Evolutionary conservation across 2,329 filamentous ascomycete genomes (phyloP), one percentile per base, ranked within the genome.

Genomic region (Piedraia hortae): DNA sequence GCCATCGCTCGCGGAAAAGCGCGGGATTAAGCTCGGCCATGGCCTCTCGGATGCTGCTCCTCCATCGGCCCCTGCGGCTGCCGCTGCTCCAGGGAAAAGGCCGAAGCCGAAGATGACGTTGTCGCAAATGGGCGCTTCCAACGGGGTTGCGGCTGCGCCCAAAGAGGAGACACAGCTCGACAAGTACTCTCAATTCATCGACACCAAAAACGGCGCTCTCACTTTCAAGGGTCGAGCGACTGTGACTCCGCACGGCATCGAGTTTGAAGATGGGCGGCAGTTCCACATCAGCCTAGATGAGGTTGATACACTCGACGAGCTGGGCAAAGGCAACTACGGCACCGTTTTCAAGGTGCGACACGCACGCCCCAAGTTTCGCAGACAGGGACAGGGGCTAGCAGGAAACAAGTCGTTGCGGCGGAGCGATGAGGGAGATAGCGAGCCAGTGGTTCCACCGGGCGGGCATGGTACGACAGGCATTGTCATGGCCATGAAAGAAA

Each of bases 401-500:
- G 62, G 62, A 10, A 65, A 62, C 38, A 57, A 62, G 34, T 45
- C 50, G 20, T 12, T 22, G 4, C 13, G 14, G 6, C 12, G 15
- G 10, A 10, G 20, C 27, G 16, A 30, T 23, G 38, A n/a, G 50
- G 49, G 18, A 6, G 19, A 21, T 4, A 4, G 10, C 5, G 12
- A 9, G 4, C 14, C 14, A 3, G 18, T 21, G 5, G 11, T 9
- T 6, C 11, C 19, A 4, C 19, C 19, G 14, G 20, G 20, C n/a
- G 16, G 16, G 12, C 17, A 18, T 4, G 62, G 60, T 19, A 54
- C 53, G 1, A 67, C 66, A 1, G 78, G 82, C 10, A 62, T 73
- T 21, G 56, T 90, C 27, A 93, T 97, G 85, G 85, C 85, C 8
- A 97, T 97, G 85, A 97, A 97, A 45, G 85, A 97, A 47, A 88